These are phyloP conservation scores for Cokeromyces recurvatus DNA, from an alignment of 371 early-diverging fungal species.

Conservation along the genomic window DNA sequence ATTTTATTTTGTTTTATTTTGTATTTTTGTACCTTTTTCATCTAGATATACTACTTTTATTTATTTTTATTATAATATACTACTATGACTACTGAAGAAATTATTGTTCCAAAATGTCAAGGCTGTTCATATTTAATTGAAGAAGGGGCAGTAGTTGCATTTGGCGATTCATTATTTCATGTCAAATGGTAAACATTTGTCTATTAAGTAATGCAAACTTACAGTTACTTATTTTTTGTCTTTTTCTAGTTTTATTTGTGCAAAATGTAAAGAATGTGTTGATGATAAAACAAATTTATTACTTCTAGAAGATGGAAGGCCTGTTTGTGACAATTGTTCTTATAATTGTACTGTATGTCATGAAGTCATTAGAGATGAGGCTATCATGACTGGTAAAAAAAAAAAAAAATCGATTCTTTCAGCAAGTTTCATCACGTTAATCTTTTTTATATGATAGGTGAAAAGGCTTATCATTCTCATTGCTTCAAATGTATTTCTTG, in stretches of 20 bases:
- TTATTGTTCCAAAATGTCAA: slow-evolving; percentile 40
- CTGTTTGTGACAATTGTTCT: slow-evolving; percentile 83
- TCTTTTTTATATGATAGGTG: slow-evolving; percentile 35
- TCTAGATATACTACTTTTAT: too few species aligned
- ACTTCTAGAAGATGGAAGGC: slow-evolving; percentile 73
- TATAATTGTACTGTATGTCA: slow-evolving; percentile 77
- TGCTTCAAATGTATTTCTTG: slow-evolving; percentile 80
- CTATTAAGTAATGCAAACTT: too few species aligned
- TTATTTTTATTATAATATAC: background rate
- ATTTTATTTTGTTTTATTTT: too few species aligned
- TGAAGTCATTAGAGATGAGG: slow-evolving; percentile 77
- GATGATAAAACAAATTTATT: slow-evolving; percentile 72
- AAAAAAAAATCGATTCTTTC: too few species aligned
- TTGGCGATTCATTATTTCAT: slow-evolving; percentile 81
- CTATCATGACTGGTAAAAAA: slow-evolving; percentile 72
- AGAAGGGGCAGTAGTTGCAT: slow-evolving; percentile 75
- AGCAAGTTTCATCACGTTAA: background rate
- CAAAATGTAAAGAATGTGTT: slow-evolving; percentile 65
- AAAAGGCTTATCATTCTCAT: slow-evolving; percentile 77
- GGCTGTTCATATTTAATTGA: slow-evolving; percentile 68
- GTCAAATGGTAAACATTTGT: slow-evolving; percentile 79
- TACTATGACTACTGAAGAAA: slow-evolving; percentile 8
- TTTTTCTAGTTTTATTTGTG: slow-evolving; percentile 63
- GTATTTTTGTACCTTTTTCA: too few species aligned
- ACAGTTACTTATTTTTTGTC: background rate